Conservation (phyloP, 768 basidiomycete genomes). For the Amanita subjunquillea region DNA sequence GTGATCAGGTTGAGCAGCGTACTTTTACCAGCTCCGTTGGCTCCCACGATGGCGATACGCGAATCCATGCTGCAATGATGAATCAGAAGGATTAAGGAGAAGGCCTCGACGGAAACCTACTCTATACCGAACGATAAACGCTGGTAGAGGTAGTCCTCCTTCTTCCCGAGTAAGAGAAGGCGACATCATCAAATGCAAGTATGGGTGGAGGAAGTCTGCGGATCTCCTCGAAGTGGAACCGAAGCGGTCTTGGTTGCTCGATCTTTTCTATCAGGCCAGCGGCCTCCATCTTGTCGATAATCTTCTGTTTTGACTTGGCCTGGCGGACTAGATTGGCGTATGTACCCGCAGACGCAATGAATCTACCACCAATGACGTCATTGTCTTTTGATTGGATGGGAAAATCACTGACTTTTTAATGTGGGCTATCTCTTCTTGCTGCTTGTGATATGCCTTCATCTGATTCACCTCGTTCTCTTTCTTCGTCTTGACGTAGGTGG, state of each 20-base stretch:
- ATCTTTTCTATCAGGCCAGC: conserved; percentile 93
- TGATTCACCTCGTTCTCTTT: conserved; percentile 98
- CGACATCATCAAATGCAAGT: conserved; percentile 91
- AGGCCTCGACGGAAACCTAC: conserved; percentile 39
- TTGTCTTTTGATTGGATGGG: neutral
- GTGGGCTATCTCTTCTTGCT: conserved; percentile 96
- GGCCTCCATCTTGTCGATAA: conserved; percentile 99
- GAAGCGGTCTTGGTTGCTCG: conserved; percentile 59
- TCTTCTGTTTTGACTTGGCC: conserved; percentile 99
- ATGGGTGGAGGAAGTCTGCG: conserved; percentile 92
- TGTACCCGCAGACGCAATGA: conserved; percentile 99
- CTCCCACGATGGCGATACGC: conserved; percentile 85
- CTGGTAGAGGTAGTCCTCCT: conserved; percentile 80
- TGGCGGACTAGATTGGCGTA: conserved; percentile 98
- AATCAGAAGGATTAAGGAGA: conserved; percentile 23
- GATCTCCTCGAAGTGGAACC: conserved; percentile 93
- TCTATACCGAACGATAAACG: conserved; percentile 70
- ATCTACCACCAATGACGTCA: conserved; percentile 32
- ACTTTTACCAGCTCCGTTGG: conserved; percentile 89
- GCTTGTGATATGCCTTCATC: conserved; percentile 98
- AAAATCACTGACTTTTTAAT: conserved; percentile 76
- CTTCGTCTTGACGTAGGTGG: conserved; percentile 95
- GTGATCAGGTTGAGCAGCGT: conserved; percentile 90
- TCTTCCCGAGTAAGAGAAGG: conserved; percentile 94
- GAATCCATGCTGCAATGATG: conserved; percentile 81